A percentile compares a stretch with the other conserved stretches of the same genome.
These are phyloP conservation scores for Penicillium herquei DNA, from an alignment of 495 filamentous ascomycete genomes.

Conservation along the genomic window DNA sequence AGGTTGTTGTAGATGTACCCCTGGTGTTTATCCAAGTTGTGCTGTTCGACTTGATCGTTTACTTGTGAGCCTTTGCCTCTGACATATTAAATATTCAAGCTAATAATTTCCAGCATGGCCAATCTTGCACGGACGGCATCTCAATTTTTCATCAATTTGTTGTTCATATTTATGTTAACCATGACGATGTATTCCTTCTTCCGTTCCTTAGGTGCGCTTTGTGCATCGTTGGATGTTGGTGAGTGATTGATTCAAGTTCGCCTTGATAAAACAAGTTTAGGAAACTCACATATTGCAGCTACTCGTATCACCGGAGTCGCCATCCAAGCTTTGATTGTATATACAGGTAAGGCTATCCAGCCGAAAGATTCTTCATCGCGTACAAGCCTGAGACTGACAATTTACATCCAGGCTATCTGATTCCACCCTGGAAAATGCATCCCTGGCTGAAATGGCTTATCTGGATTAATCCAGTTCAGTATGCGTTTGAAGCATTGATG, in stretches of 20 bases:
- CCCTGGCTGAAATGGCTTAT: conserved; percentile 80
- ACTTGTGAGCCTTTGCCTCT: conserved; percentile 47
- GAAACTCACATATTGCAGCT: background rate
- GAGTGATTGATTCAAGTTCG: background rate
- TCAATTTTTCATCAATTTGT: conserved; percentile 78
- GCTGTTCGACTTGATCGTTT: conserved; percentile 73
- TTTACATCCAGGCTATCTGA: conserved; percentile 60
- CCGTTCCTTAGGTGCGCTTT: conserved; percentile 66
- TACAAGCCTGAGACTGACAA: background rate
- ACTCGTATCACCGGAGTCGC: conserved; percentile 63
- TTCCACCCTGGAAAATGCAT: conserved; percentile 71
- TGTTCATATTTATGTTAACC: conserved; percentile 60
- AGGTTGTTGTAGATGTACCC: conserved; percentile 74
- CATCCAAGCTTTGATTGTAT: conserved; percentile 67
- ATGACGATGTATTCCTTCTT: conserved; percentile 82
- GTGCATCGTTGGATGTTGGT: conserved; percentile 59
- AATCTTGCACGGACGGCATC: conserved; percentile 65
- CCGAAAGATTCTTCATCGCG: background rate
- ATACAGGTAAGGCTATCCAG: conserved; percentile 47
- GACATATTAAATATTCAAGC: background rate
- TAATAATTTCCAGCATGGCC: conserved; percentile 39
- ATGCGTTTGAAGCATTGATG: conserved; percentile 69
- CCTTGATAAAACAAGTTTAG: too few relatives aligned
- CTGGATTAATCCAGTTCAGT: conserved; percentile 74
- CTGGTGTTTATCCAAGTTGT: conserved; percentile 66